Percentiles rank a stretch among this genome's conserved stretches.
Evolutionary conservation across 2,329 filamentous ascomycete genomes (phyloP).

Genomic region (Paecilomyces variotii): DNA sequence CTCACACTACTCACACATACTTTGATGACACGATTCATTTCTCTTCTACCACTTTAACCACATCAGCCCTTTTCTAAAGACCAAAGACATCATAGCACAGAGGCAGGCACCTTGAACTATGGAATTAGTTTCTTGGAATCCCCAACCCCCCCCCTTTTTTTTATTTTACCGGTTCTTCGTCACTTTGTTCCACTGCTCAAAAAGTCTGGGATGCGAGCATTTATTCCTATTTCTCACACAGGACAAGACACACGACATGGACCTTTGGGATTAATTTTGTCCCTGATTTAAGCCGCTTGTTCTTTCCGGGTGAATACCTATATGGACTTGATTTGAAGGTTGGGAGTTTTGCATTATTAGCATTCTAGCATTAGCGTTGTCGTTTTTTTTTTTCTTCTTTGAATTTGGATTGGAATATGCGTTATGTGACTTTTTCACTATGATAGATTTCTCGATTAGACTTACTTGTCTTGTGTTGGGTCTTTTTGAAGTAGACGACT

Average conservation of each 20-base stretch:
- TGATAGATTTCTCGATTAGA: background rate
- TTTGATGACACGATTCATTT: background rate
- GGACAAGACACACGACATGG: background rate
- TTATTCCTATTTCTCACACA: background rate
- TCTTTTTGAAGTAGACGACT: background rate
- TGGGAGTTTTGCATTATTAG: background rate
- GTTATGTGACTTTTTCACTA: background rate
- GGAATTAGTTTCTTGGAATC: background rate
- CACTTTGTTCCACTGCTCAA: background rate
- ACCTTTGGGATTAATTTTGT: too few relatives aligned
- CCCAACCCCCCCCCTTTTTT: background rate
- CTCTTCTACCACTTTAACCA: background rate
- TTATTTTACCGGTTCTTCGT: too few relatives aligned
- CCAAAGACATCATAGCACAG: background rate
- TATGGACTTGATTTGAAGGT: background rate
- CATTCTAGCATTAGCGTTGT: background rate
- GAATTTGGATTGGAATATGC: background rate
- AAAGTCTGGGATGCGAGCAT: background rate
- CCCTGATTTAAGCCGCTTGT: too few relatives aligned
- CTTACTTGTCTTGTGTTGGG: background rate
- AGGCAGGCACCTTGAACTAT: background rate
- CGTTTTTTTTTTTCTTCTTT: background rate
- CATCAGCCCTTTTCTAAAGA: background rate
- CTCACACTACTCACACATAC: background rate
- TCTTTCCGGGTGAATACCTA: background rate